These are phyloP conservation scores for Perkinsus olseni DNA, from an alignment of 169 alveolate genomes.

Conservation along the genomic window DNA sequence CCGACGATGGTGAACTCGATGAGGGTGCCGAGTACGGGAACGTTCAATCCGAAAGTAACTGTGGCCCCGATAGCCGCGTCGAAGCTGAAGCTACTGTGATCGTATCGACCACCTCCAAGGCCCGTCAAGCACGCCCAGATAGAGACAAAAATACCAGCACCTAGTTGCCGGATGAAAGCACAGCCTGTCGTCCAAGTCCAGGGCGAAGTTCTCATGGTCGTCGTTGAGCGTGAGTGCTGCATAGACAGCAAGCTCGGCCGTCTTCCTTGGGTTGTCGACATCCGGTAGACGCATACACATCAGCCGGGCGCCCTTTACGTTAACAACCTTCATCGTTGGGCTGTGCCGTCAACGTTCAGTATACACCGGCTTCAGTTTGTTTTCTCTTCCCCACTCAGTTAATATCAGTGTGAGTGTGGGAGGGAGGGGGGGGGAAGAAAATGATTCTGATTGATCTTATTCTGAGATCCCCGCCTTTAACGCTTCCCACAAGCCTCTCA, in stretches of 20 bases:
- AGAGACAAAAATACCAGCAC: background rate
- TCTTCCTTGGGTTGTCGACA: background rate
- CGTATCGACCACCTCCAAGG: background rate
- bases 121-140: background rate
- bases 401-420: too few relatives aligned
- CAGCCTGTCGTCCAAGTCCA: background rate
- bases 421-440: too few relatives aligned
- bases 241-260: background rate
- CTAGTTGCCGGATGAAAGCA: background rate
- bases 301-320: too few relatives aligned
- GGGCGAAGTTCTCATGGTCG: background rate
- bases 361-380: too few relatives aligned
- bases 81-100: background rate
- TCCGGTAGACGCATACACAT: too few relatives aligned
- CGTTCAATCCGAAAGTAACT: background rate
- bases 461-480: too few relatives aligned
- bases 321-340: too few relatives aligned
- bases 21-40: background rate
- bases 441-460: too few relatives aligned
- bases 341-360: too few relatives aligned
- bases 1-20: background rate
- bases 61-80: background rate
- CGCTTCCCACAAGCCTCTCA: too few relatives aligned
- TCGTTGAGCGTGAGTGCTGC: background rate
- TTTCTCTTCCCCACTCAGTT: too few relatives aligned